A percentile compares a stretch with the other conserved stretches of the same genome.
These are phyloP conservation scores for Phytopythium kandeliae DNA, from an alignment of 352 stramenopile species.

Conservation along the genomic window DNA sequence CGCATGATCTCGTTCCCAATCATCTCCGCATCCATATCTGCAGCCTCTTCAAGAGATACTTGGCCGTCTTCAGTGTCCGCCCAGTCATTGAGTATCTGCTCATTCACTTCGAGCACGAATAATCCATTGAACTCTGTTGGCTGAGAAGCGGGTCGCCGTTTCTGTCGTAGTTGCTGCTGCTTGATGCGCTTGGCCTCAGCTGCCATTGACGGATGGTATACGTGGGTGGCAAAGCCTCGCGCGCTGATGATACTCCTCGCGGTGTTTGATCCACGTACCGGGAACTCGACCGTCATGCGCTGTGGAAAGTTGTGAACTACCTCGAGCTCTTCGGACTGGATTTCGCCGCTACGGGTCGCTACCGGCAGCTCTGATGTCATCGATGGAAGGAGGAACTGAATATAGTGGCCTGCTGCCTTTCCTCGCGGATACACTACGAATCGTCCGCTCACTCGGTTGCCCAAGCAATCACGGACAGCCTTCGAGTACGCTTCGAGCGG, in stretches of 20 bases:
- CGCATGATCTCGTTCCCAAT: conserved; percentile 41
- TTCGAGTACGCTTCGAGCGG: neutral
- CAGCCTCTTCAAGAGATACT: conserved; percentile 1
- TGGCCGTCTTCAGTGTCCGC: conserved; percentile 8
- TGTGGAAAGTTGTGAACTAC: neutral
- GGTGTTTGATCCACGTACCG: conserved; percentile 32
- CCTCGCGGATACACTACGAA: conserved; percentile 49
- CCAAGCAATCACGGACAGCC: conserved; percentile 22
- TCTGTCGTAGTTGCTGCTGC: conserved; percentile 31
- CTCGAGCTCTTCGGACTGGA: conserved; percentile 3
- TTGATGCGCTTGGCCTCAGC: conserved; percentile 24
- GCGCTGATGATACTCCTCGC: conserved; percentile 11
- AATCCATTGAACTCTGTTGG: conserved; percentile 35
- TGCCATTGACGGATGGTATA: conserved; percentile 45
- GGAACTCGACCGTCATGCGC: conserved; percentile 28
- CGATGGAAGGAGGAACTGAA: conserved; percentile 49
- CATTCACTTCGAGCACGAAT: conserved; percentile 41
- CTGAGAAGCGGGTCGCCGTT: conserved; percentile 26
- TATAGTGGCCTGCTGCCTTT: conserved; percentile 38
- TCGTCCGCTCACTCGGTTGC: conserved; percentile 28
- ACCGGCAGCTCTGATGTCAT: conserved; percentile 2
- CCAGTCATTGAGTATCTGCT: conserved; percentile 13
- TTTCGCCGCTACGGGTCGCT: neutral
- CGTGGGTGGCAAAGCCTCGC: conserved; percentile 45
- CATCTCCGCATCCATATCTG: conserved; percentile 24